Evolutionary conservation across 2,329 filamentous ascomycete species (phyloP).

Genomic region (Trichocomaceae sp.): DNA sequence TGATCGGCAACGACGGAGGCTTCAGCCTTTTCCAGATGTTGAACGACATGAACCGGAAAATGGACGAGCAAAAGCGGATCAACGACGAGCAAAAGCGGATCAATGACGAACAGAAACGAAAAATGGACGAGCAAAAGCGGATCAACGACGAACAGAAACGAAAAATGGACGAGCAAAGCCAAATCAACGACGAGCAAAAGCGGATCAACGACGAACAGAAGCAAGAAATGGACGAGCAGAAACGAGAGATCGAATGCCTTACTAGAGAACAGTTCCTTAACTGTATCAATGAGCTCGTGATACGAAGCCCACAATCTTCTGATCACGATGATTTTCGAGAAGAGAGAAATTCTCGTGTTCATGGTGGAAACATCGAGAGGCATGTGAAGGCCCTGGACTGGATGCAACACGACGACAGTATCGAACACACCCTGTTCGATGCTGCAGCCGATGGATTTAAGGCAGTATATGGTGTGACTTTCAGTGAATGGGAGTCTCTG

Average conservation of each 20-base stretch:
- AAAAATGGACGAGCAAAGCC: neutral
- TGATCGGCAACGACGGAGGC: constrained; percentile 2
- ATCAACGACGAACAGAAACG: neutral
- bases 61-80: too few relatives aligned
- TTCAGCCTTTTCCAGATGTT: neutral
- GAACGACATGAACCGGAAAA: neutral
- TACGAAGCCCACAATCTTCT: neutral
- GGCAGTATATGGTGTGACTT: neutral
- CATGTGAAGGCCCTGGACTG: neutral
- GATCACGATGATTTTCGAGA: neutral
- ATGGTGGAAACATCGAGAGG: neutral
- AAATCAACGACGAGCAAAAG: too few relatives aligned
- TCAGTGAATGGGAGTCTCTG: neutral
- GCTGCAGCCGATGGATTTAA: neutral
- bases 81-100: neutral
- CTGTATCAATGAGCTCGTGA: neutral
- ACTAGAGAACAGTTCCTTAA: neutral
- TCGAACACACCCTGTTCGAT: neutral
- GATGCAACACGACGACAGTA: neutral
- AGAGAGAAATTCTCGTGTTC: neutral
- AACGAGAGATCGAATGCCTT: too few relatives aligned
- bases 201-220: too few relatives aligned
- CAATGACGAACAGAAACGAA: too few relatives aligned
- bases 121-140: neutral
- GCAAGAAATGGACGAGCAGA: too few relatives aligned